Evolutionary conservation across 495 filamentous ascomycete species (phyloP).

Genomic region (Aspergillus sclerotioniger): DNA sequence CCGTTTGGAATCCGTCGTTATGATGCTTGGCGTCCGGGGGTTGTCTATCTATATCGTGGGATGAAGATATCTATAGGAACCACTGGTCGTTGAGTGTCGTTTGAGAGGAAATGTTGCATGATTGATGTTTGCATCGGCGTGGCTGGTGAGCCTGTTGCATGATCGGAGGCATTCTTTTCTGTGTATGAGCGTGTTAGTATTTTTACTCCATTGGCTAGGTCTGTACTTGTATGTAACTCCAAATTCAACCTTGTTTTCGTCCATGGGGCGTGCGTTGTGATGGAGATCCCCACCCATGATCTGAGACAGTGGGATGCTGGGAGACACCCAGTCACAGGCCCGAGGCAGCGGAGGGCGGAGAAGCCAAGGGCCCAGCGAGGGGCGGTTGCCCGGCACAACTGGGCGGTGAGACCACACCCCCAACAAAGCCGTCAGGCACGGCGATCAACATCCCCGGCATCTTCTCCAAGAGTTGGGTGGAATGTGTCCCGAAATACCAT

Average conservation of each 20-base stretch:
- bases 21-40: slow-evolving; percentile 16
- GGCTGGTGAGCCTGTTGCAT: background rate
- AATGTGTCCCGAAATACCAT: background rate
- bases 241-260: too few relatives aligned
- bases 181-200: background rate
- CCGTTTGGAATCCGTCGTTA: slow-evolving; percentile 13
- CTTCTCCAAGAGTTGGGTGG: background rate
- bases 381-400: slow-evolving; percentile 33
- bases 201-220: background rate
- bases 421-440: slow-evolving; percentile 9
- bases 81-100: too few relatives aligned
- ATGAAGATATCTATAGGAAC: slow-evolving; percentile 11
- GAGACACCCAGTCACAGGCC: too few relatives aligned
- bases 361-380: too few relatives aligned
- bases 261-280: too few relatives aligned
- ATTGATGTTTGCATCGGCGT: background rate
- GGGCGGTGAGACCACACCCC: slow-evolving; percentile 18
- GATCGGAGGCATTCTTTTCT: background rate
- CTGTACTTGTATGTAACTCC: background rate
- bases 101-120: background rate
- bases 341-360: too few relatives aligned
- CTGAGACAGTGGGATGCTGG: too few relatives aligned
- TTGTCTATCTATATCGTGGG: slow-evolving; percentile 9
- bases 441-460: slow-evolving; percentile 5
- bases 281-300: too few relatives aligned